phyloP scores from a whole-genome alignment of 176 grass and related monocot species.

The Juncus inflexus region DNA sequence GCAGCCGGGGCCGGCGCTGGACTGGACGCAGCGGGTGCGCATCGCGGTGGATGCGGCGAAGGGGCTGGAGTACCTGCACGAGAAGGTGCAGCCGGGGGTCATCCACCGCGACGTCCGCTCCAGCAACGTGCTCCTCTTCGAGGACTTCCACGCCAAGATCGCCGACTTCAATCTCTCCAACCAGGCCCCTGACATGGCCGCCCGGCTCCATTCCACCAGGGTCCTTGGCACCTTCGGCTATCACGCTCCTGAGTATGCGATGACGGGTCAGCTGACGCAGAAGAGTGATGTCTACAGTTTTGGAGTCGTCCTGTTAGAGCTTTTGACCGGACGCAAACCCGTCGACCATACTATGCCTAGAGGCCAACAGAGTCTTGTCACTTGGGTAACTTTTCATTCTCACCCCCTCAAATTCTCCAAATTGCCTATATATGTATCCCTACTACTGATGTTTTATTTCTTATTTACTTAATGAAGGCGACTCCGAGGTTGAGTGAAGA shows the following conservation, averaged over 20 bases:
- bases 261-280: slow-evolving; percentile 91
- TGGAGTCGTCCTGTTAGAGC: slow-evolving; percentile 90
- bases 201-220: slow-evolving; percentile 81
- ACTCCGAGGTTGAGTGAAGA: slow-evolving; percentile 80
- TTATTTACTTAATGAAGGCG: slow-evolving; percentile 34
- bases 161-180: slow-evolving; percentile 92
- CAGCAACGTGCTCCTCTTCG: slow-evolving; percentile 86
- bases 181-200: slow-evolving; percentile 90
- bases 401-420: neutral
- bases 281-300: slow-evolving; percentile 98
- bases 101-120: slow-evolving; percentile 90
- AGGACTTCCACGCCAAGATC: slow-evolving; percentile 86
- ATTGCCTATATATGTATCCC: no score
- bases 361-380: slow-evolving; percentile 95
- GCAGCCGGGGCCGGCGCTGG: slow-evolving; percentile 73
- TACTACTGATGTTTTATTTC: neutral
- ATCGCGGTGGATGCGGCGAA: slow-evolving; percentile 79
- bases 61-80: slow-evolving; percentile 86
- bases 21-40: slow-evolving; percentile 84
- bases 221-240: slow-evolving; percentile 94
- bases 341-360: slow-evolving; percentile 97
- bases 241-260: slow-evolving; percentile 95
- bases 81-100: slow-evolving; percentile 71
- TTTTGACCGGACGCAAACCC: slow-evolving; percentile 90
- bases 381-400: slow-evolving; percentile 48